Base-by-base conservation (phyloP, 305 asterid genomes). In the Coffea humblotiana region DNA sequence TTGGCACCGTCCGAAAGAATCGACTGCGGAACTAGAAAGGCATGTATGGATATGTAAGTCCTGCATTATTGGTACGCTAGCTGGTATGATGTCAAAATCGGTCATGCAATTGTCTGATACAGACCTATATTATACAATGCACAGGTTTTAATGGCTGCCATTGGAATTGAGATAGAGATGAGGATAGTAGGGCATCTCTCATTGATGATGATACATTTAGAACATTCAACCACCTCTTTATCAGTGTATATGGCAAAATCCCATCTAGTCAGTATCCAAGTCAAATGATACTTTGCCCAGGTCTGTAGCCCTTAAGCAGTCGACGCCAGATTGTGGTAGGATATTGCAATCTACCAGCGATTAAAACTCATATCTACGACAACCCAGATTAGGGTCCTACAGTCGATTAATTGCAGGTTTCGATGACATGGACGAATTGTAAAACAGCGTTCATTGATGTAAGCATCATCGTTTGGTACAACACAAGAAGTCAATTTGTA, bases 41-140 rank as follows among this genome's bases (percentile, higher is more conserved):
- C 37, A 45, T 23, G 61, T 3, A 10, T 35, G 69, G 66, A 60
- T 72, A 58, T 15, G 37, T 19, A 8, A 66, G 72, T 72, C 52
- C 52, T 72, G 71, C 23, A 71, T 75, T 84, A 75, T 76, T 76
- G 77, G 56, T 63, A 45, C 7, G 48, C 16, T 79, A 23, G 63
- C 54, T 5, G 85, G 83, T 82, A 72, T 67, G 45, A 48, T 76
- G 87, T 84, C 87, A 72, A 79, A 76, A 72, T 84, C 85, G 23
- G 27, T 40, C 54, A 29, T 27, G 63, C 25, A 35, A 52, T 54
- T 47, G 32, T 64, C 43, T 37, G 81, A 70, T 56, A 79, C 63
- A n/a, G 78, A 77, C 74, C 71, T 68, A 71, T 66, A 56, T 3
- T 29, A 78, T 77, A 67, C 47, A 63, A 16, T 64, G 78, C 6